Base-by-base conservation (phyloP, 2,329 filamentous ascomycete species). In the Aureobasidium sp. region DNA sequence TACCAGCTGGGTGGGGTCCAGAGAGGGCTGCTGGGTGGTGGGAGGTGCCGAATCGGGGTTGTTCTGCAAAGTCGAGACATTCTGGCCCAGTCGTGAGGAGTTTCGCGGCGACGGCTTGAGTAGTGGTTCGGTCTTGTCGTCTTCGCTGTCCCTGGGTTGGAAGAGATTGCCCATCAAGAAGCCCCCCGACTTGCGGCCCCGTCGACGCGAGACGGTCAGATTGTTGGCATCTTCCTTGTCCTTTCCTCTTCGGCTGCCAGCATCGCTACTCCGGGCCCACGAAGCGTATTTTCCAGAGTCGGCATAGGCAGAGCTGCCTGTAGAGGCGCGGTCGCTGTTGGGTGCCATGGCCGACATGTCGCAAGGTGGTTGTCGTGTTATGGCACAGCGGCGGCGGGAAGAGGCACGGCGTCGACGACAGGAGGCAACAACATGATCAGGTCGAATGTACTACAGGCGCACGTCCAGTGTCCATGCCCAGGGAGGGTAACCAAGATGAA, bases 1-100 rank as follows among this genome's bases (percentile, higher is more conserved):
- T 45, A 97, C 91, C 66, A 97, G 95, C 73, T 96, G 90, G 4
- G 88, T 85, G 8, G 92, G 88, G 70, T 97, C 92, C 64, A 88
- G 81, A 68, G 91, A 85, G 22, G 89, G 60, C 14, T 65, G 60
- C 14, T 65, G 48, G 6, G 56, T 41, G n/a, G 29, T 22, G 71
- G 64, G 17, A 71, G 67, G 22, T n/a, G 47, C n/a, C 8, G 25
- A 12, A 20, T 39, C 27, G 22, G n/a, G 4, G 15, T 25, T 25
- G 27, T 27, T 27, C 36, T 11, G 25, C 27, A 27, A n/a, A 15
- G 12, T 45, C 9, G 48, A 17, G 25, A 39, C 41, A 36, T 53
- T 55, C 29, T 47, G 37, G 14, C 34, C 45, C 5, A 51, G 44
- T 29, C 49, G 48, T 12, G 59, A 55, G 15, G 53, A 29, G 9